phyloP scores from a whole-genome alignment of 768 basidiomycete genomes.

The Serendipita sp. region DNA sequence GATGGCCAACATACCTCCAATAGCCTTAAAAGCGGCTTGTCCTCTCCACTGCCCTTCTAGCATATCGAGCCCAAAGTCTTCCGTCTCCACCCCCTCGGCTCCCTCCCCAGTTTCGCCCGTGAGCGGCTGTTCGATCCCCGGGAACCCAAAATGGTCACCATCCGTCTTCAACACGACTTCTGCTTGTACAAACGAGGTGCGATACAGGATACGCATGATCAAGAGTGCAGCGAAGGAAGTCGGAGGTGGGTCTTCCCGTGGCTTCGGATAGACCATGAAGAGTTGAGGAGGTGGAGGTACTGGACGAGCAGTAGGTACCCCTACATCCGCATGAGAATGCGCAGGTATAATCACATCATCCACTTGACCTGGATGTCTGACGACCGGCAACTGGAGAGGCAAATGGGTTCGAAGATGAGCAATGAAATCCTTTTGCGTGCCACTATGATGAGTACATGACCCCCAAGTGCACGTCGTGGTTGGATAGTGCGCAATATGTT shows the following conservation, averaged over 20 bases:
- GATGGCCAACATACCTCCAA: neutral
- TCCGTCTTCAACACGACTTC: slow-evolving; percentile 55
- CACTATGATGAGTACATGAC: slow-evolving; percentile 35
- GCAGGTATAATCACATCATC: slow-evolving; percentile 56
- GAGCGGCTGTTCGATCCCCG: slow-evolving; percentile 31
- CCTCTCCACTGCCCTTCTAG: neutral
- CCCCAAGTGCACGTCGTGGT: slow-evolving; percentile 49
- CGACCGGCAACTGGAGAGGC: slow-evolving; percentile 36
- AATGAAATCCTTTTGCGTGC: slow-evolving; percentile 37
- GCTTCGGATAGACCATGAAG: slow-evolving; percentile 40
- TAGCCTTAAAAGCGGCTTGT: slow-evolving; percentile 2
- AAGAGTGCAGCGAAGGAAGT: slow-evolving; percentile 67
- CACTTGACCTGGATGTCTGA: slow-evolving; percentile 53
- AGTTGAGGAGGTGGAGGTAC: slow-evolving; percentile 57
- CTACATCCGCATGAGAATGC: slow-evolving; percentile 37
- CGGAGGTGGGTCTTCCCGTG: slow-evolving; percentile 49
- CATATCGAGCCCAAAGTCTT: neutral
- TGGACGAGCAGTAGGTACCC: slow-evolving; percentile 48
- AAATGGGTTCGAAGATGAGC: slow-evolving; percentile 67
- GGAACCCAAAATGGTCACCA: slow-evolving; percentile 82
- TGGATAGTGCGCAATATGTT: slow-evolving; percentile 27
- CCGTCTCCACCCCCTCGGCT: slow-evolving; percentile 5
- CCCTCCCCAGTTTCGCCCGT: neutral
- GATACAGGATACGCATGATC: slow-evolving; percentile 69
- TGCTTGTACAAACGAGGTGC: slow-evolving; percentile 56